Evolutionary conservation across 306 rosid genomes (phyloP), one percentile per base, ranked within the genome.

Genomic region (Hippophae tibetana): DNA sequence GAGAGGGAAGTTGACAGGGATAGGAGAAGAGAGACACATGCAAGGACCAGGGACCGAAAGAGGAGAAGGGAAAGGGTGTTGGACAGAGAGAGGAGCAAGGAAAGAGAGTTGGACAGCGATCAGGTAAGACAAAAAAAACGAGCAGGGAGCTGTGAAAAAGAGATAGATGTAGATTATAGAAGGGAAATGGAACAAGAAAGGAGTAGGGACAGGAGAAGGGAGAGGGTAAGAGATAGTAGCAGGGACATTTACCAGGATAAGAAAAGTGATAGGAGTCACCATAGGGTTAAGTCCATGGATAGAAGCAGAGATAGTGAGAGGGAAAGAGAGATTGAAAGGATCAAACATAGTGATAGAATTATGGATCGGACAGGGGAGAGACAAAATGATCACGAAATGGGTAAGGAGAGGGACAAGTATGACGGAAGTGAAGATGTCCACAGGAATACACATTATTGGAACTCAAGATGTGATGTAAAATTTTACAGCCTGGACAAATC

Each of bases 1-100:
- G 84, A 69, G 61, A 73, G 84, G 50, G 84, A 73, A 57, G 70
- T 74, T 44, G 85, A 75, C 42, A 68, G 75, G 69, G 85, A 74
- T 56, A 60, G 73, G 75, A 80, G 80, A 78, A 79, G 76, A 67
- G 89, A 78, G 54, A 74, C 53, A 68, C 38, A 31, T 31, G 38
- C 4, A 31, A 31, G 38, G 38, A 31, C 4, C 5, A 31, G 38
- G 4, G 93, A 84, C 59, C 54, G 79, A 44, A 84, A 72, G 56
- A 65, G 82, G 60, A 82, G 79, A 61, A 47, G 70, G 74, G 88
- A 84, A 13, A 45, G 71, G n/a, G 77, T 62, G 57, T 63, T 40
- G 58, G 83, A 76, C 47, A 77, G 76, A 67, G 82, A 72, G 56
- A 65, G 82, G 60, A 82, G 79, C 64, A 47, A 68, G 76, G 88